Evolutionary conservation across 306 rosid genomes (phyloP), one percentile per base, ranked within the genome.

Genomic region (Hippophae gyantsensis): DNA sequence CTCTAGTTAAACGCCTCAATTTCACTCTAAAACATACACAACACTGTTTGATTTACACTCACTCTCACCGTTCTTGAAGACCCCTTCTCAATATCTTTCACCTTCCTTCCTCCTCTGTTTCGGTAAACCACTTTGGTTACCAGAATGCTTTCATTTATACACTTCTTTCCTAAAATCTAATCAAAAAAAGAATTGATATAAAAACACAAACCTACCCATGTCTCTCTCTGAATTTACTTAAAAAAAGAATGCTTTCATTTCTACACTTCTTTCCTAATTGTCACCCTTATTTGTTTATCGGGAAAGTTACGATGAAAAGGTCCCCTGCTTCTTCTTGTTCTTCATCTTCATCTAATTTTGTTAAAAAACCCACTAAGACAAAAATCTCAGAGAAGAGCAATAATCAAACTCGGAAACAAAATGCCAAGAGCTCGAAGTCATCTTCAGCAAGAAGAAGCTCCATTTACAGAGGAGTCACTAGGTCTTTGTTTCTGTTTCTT

Each of bases 381-480:
- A 65, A 18, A 84, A 80, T 40, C 72, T 9, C 71, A 59, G 57
- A 68, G 43, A 72, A 80, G 48, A 70, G 74, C 27, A 59, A 75
- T 46, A 46, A 9, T 46, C 44, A 66, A 47, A 8, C 13, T 10
- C 18, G 48, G 13, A 76, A 57, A 46, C 40, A 41, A 56, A 55
- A 46, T 18, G 70, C 9, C 48, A 66, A 50, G 18, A 12, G 7
- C 54, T 63, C 66, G 50, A 54, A 60, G 11, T 10, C 62, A 7
- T 6, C 59, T 43, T 50, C 66, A 2, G 63, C 48, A 12, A 72
- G 84, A 56, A 82, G 97, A 79, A 89, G 93, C 78, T 89, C 97
- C 48, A 69, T 86, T 67, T 86, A 89, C 79, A 89, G 95, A 80
- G 97, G 97, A 62, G 97, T 89, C 58, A 89, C 97, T 48, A 93